Base-by-base conservation (phyloP, 176 grass and related monocot genomes). In the Musa beccarii region DNA sequence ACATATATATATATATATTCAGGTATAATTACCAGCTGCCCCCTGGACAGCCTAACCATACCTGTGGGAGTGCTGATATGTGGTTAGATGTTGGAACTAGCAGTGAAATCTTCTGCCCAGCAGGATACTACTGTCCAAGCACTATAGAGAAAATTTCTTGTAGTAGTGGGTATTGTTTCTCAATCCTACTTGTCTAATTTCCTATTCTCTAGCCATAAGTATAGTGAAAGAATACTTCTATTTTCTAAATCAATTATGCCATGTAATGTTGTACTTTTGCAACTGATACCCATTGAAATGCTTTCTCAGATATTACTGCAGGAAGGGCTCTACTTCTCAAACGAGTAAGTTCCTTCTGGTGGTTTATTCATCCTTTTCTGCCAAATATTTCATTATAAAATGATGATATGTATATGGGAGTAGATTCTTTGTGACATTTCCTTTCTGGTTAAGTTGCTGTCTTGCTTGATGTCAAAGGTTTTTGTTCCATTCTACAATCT, bases 41-140 rank as follows among this genome's bases (percentile, higher is more conserved):
- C n/a, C 80, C 92, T 11, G 89, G 92, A 49, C 71, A 89, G 68
- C 81, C 87, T 3, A 89, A 96, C 69, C 92, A 96, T 78, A 92
- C 87, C 1, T 96, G 92, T 55, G 92, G 92, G 16, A 81, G 78
- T 49, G 92, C 92, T 11, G 85, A 96, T 80, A 87, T 73, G 53
- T 96, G 92, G 92, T 85, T 89, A 34, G 92, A 96, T 65, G 87
- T 96, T 11, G 72, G 68, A 54, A 86, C 77, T 25, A 92, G 78
- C 0, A 85, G 84, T n/a, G 87, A 92, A 62, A 73, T 96, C 11
- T 96, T 96, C 73, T 96, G 92, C 43, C 92, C 89, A 15, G 68
- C 89, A 19, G 92, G 92, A 59, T 96, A 88, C 80, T 92, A 92
- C 80, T 96, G 92, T 79, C 89, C 92, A 59, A 96, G 89, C 84